Evolutionary conservation across 345 rosid genomes (phyloP).

Genomic region (Citrus hindsii): DNA sequence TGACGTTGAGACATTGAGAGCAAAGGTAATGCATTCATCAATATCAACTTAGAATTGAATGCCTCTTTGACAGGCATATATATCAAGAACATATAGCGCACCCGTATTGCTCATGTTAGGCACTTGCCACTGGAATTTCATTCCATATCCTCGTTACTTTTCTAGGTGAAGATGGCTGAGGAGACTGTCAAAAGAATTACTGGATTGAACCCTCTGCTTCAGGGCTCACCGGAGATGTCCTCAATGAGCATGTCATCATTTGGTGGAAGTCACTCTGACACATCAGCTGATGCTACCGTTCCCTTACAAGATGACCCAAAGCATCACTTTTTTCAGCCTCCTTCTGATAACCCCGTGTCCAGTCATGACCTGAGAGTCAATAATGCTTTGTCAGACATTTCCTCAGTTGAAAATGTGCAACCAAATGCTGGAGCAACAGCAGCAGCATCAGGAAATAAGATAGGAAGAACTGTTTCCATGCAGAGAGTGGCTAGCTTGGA

Average conservation of each 20-base stretch:
- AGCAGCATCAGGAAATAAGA: conserved; percentile 43
- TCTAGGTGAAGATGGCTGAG: conserved; percentile 96
- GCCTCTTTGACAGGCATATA: neutral
- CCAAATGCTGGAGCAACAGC: conserved; percentile 25
- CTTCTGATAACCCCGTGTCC: conserved; percentile 25
- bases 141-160: neutral
- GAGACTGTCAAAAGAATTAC: conserved; percentile 80
- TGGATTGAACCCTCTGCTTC: conserved; percentile 67
- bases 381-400: conserved; percentile 35
- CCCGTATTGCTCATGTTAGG: neutral
- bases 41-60: conserved; percentile 1
- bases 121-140: conserved; percentile 42
- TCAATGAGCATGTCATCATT: conserved; percentile 38
- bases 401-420: conserved; percentile 41
- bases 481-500: conserved; percentile 90
- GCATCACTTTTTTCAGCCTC: conserved; percentile 30
- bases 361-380: conserved; percentile 28
- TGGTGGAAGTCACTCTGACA: conserved; percentile 45
- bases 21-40: conserved; percentile 53
- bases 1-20: conserved; percentile 82
- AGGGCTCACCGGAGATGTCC: conserved; percentile 42
- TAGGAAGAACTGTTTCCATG: conserved; percentile 63
- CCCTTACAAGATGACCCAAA: conserved; percentile 48
- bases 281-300: conserved; percentile 51
- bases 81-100: neutral